phyloP scores from a whole-genome alignment of 352 stramenopile species.

The Halophytophthora batemanensis region DNA sequence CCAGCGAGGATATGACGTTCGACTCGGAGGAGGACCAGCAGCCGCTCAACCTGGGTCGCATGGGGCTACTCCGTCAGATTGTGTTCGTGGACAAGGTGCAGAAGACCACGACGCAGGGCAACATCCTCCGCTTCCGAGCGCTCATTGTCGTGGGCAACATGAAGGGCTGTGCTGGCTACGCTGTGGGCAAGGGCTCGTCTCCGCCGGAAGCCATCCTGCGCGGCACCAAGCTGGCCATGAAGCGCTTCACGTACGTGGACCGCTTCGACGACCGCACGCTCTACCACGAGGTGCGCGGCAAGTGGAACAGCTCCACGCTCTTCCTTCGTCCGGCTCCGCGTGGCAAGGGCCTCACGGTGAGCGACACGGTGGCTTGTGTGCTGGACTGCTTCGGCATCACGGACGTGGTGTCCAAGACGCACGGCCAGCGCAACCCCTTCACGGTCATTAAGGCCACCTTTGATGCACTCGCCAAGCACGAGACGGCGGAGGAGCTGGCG shows the following conservation, averaged over 20 bases:
- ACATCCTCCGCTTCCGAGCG: constrained; percentile 91
- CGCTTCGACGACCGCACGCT: constrained; percentile 91
- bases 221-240: constrained; percentile 88
- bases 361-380: constrained; percentile 79
- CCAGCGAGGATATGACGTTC: constrained; percentile 72
- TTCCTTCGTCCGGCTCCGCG: constrained; percentile 77
- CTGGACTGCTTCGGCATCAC: constrained; percentile 92
- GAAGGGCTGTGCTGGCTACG: constrained; percentile 91
- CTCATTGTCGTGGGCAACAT: constrained; percentile 94
- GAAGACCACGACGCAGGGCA: constrained; percentile 90
- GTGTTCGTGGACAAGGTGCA: constrained; percentile 83
- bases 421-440: constrained; percentile 93
- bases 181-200: constrained; percentile 89
- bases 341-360: constrained; percentile 74
- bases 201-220: constrained; percentile 87
- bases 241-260: constrained; percentile 95
- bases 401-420: constrained; percentile 90
- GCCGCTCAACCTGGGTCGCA: constrained; percentile 60
- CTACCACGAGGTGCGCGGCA: constrained; percentile 91
- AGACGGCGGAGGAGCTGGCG: constrained; percentile 92
- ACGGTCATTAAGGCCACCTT: constrained; percentile 95
- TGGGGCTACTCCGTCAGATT: constrained; percentile 76
- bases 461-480: constrained; percentile 92
- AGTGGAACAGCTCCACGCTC: constrained; percentile 95
- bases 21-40: constrained; percentile 57